Evolutionary conservation across 1,139 yeast genomes (phyloP).

Genomic region (Saccharomyces pastorianus): DNA sequence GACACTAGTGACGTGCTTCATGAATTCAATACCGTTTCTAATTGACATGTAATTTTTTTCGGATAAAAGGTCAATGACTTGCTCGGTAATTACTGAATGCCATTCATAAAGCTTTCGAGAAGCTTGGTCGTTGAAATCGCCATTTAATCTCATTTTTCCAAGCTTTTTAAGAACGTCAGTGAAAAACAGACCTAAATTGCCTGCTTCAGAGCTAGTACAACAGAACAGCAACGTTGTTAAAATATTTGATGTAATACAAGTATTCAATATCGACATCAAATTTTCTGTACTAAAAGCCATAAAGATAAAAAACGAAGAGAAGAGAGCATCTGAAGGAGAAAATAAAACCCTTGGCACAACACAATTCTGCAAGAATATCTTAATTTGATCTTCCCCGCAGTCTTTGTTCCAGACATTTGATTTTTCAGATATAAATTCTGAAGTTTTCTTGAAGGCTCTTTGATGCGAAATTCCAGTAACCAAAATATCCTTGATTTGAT

Average conservation of each 20-base stretch:
- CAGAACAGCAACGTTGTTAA: conserved; percentile 58
- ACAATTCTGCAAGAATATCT: conserved; percentile 52
- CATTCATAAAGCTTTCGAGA: conserved; percentile 44
- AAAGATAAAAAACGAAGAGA: conserved; percentile 53
- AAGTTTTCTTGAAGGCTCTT: conserved; percentile 26
- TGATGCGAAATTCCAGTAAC: conserved; percentile 32
- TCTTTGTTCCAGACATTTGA: conserved; percentile 22
- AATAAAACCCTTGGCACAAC: conserved; percentile 69
- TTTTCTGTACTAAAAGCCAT: conserved; percentile 40
- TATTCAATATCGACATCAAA: conserved; percentile 38
- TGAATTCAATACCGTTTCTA: conserved; percentile 69
- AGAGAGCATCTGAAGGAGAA: conserved; percentile 82
- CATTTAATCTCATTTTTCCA: conserved; percentile 21
- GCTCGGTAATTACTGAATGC: conserved; percentile 42
- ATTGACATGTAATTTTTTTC: conserved; percentile 66
- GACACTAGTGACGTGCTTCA: conserved; percentile 56
- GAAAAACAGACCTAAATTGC: conserved; percentile 71
- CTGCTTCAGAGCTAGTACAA: conserved; percentile 70
- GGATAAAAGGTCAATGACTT: conserved; percentile 44
- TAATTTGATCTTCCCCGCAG: conserved; percentile 20
- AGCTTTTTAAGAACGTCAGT: conserved; percentile 46
- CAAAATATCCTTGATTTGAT: conserved; percentile 22
- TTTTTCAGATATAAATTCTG: conserved; percentile 28
- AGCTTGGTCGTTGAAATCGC: conserved; percentile 32
- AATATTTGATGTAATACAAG: conserved; percentile 43